Conservation (phyloP, 192 early-diverging fungal genomes). For the Gryganskiella cystojenkinii region DNA sequence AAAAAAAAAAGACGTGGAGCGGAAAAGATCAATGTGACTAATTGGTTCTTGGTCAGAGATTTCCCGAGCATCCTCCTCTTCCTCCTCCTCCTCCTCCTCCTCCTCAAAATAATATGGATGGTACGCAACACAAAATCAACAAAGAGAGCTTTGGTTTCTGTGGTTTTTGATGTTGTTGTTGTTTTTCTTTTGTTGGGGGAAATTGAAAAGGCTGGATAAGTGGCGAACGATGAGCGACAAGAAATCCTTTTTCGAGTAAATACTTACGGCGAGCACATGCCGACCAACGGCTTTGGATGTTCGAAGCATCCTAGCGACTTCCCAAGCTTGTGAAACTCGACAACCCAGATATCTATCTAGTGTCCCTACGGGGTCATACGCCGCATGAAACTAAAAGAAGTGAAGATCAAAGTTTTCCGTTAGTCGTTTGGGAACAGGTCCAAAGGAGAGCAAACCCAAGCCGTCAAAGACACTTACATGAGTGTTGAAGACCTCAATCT, state of each 20-base stretch:
- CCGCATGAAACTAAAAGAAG: conserved; percentile 58
- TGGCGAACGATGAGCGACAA: background rate
- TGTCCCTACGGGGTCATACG: conserved; percentile 51
- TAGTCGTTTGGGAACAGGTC: background rate
- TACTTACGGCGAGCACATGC: conserved; percentile 61
- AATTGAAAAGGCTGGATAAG: too few species aligned
- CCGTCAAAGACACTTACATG: conserved; percentile 51
- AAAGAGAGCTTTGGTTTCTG: background rate
- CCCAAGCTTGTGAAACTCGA: conserved; percentile 62
- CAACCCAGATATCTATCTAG: conserved; percentile 55
- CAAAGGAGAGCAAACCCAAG: background rate
- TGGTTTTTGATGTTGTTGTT: background rate
- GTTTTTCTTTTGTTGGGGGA: background rate
- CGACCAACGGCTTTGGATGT: conserved; percentile 53
- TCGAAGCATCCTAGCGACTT: conserved; percentile 54
- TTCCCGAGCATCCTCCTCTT: too few species aligned
- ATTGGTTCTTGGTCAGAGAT: too few species aligned
- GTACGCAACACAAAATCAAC: background rate
- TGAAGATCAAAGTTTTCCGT: background rate
- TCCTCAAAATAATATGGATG: background rate
- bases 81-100: background rate
- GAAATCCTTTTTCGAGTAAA: background rate
- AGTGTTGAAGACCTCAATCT: conserved; percentile 66
- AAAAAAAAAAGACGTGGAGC: too few species aligned
- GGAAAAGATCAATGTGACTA: too few species aligned